Base-by-base conservation (phyloP, 163 green algal species). In the Dunaliella salina region DNA sequence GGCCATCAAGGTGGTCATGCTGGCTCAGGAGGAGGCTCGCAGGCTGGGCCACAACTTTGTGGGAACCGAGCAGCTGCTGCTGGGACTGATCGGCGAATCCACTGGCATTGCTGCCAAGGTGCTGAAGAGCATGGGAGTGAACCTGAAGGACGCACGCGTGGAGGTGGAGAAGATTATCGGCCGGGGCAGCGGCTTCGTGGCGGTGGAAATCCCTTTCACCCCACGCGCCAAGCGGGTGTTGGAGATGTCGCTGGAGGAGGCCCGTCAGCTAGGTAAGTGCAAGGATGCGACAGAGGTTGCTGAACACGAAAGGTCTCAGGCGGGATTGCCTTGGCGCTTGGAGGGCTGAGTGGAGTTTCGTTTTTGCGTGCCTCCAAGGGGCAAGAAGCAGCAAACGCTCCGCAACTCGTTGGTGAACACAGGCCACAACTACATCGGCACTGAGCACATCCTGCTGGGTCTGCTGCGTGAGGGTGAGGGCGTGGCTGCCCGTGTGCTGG, bases 401-500 rank as follows among this genome's bases (percentile, higher is more conserved):
- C 32, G 82, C 1, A 32, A 29, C 67, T 67, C 63, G 69, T 86
- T 46, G 45, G 22, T 25, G 0, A 24, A 4, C 81, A 86, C 92
- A 98, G 96, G 97, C 85, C 97, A 99, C 94, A 99, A 99, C 92
- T 99, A 99, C 95, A 99, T 99, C 84, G 97, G 97, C 83, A 99
- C 97, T 0, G 97, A 99, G 95, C 97, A 99, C 95, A 97, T 99
- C 79, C 92, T 99, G 88, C 92, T 99, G 75, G 97, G 97, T 80
- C 93, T 99, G 45, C 94, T 99, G 81, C 93, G 96, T 63, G 97
- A 99, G 92, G 96, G 96, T 69, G 97, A 99, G 93, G 97, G 97
- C 72, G 97, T 99, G 29, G 97, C 97, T 32, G 95, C 96, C 18
- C 93, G 97, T 29, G 97, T 99, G 79, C 90, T 99, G 85, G 97